Evolutionary conservation across 2,329 filamentous ascomycete species (phyloP).

Genomic region (Periconia macrospinosa): DNA sequence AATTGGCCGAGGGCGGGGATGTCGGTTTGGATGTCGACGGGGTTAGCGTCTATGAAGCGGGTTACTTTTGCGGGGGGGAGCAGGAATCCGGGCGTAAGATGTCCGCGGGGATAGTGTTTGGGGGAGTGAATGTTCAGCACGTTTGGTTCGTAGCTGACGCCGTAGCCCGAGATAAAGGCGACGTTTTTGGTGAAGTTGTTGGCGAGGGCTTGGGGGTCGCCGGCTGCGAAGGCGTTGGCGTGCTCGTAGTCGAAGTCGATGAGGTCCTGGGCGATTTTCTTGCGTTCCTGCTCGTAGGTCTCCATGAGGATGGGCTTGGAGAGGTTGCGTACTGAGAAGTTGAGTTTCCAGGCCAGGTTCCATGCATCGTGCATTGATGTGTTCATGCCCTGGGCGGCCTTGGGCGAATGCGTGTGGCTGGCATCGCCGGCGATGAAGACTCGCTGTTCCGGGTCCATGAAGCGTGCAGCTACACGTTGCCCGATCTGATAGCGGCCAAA

Average conservation of each 20-base stretch:
- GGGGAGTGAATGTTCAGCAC: conserved; percentile 63
- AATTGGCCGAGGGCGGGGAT: conserved; percentile 79
- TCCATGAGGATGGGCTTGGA: conserved; percentile 42
- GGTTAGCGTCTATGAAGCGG: conserved; percentile 76
- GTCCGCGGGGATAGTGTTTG: conserved; percentile 48
- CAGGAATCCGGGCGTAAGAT: conserved; percentile 47
- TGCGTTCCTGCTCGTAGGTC: conserved; percentile 47
- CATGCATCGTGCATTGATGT: conserved; percentile 48
- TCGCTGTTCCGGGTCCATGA: conserved; percentile 44
- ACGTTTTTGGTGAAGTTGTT: conserved; percentile 72
- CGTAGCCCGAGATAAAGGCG: conserved; percentile 73
- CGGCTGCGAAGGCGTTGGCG: conserved; percentile 57
- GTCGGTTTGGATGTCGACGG: conserved; percentile 75
- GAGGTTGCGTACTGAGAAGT: conserved; percentile 42
- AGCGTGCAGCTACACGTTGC: conserved; percentile 51
- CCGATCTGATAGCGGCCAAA: conserved; percentile 56
- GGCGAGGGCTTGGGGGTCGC: conserved; percentile 65
- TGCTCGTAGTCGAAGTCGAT: conserved; percentile 53
- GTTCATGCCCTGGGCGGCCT: conserved; percentile 51
- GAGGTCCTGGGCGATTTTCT: conserved; percentile 48
- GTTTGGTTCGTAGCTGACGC: conserved; percentile 68
- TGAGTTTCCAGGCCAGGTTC: conserved; percentile 51
- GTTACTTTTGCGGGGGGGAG: conserved; percentile 71
- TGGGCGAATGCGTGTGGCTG: conserved; percentile 47
- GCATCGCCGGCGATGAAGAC: conserved; percentile 56